Base-by-base conservation (phyloP, 202 grass and related monocot species). In the Dendrocalamus latiflorus region DNA sequence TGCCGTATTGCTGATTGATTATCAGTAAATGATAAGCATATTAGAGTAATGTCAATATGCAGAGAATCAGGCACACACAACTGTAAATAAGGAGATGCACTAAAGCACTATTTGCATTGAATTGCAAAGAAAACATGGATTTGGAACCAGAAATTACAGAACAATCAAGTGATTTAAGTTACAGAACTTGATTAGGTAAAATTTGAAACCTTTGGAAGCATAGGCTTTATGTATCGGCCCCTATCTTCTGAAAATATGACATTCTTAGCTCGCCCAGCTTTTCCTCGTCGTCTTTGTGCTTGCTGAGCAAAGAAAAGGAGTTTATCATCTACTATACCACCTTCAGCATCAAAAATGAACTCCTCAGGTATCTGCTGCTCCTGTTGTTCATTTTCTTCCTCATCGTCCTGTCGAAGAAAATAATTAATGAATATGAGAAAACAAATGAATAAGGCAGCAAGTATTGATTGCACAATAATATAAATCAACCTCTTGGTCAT, bases 241-340 rank as follows among this genome's bases (percentile, higher is more conserved):
- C 95, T 93, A 72, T 98, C 95, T 89, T 95, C 91, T 87, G 95
- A 98, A 74, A 98, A 98, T 77, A 98, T 95, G 38, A 98, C 87
- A 93, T 98, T 98, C 74, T 98, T 98, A 70, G 95, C 95, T 89
- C 95, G 77, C 24, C 95, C 93, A 81, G 95, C 95, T 88, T 98
- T 98, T 72, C 95, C 95, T 54, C 88, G 86, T 25, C 83, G 87
- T 83, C 91, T 93, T 71, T 98, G 95, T 72, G 95, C 95, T 91
- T 98, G 95, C 82, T 98, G 95, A 70, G 95, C 95, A 88, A 98
- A 98, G 76, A 98, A 93, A 79, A 98, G 87, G 83, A 98, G 90
- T 49, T 98, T 98, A 30, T 98, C 93, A 69, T 95, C 95, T 74
- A 93, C 87, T 80, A 98, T 65, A 34, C 95, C 95, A 49, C 95